Evolutionary conservation across 768 basidiomycete genomes (phyloP).

Genomic region (Naganishia antarctica): DNA sequence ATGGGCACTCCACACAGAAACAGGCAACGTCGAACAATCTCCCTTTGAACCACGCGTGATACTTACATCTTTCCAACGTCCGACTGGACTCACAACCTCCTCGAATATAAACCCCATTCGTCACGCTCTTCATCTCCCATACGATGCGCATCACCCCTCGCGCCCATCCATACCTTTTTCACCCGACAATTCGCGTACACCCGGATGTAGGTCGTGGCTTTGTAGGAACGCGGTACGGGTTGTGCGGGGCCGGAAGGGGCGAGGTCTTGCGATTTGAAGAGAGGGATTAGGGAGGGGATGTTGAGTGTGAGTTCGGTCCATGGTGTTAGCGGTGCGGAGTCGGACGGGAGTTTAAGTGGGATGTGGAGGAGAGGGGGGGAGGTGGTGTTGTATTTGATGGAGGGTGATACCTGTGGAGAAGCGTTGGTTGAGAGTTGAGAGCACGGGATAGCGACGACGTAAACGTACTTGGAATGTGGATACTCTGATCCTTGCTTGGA

Average conservation of each 20-base stretch:
- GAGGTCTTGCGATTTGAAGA: conserved; percentile 32
- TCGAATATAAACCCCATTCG: conserved; percentile 40
- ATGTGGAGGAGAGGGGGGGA: conserved; percentile 39
- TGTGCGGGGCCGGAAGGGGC: neutral
- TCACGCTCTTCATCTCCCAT: conserved; percentile 32
- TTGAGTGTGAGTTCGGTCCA: conserved; percentile 40
- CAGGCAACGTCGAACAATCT: too few species aligned
- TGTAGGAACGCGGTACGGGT: conserved; percentile 32
- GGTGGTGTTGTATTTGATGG: conserved; percentile 29
- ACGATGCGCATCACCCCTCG: conserved; percentile 35
- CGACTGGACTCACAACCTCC: neutral
- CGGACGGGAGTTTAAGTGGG: conserved; percentile 36
- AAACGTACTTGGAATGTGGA: conserved; percentile 37
- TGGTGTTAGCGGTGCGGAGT: conserved; percentile 32
- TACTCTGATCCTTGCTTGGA: conserved; percentile 36
- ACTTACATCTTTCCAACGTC: too few species aligned
- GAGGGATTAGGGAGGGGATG: conserved; percentile 32
- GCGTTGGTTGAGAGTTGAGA: too few species aligned
- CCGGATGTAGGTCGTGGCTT: conserved; percentile 35
- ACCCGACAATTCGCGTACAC: conserved; percentile 47
- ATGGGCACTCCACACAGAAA: too few species aligned
- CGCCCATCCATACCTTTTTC: conserved; percentile 43
- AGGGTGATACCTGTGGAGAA: conserved; percentile 31
- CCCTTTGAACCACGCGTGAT: too few species aligned
- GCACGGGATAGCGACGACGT: neutral